Base-by-base conservation (phyloP, 139 green algal species). In the Axilococcus clingmanii region DNA sequence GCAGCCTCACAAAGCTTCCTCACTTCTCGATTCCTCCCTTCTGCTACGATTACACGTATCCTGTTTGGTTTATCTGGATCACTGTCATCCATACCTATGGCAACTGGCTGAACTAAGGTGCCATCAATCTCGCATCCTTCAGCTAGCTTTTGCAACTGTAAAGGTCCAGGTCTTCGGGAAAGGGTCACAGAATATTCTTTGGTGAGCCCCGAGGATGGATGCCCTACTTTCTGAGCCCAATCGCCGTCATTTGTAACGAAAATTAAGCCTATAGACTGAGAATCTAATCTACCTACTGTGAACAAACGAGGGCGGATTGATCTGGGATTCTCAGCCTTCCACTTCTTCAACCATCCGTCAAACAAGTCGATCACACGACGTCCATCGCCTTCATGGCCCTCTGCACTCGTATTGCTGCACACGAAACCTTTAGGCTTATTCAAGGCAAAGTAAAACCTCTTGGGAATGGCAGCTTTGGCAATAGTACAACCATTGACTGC, bases 221-320 rank as follows among this genome's bases (percentile, higher is more conserved):
- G 80, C 45, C 57, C 44, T 4, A 88, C 65, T 25, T 59, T 55
- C 25, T 92, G 65, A 4, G 84, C 81, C 84, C 84, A 94, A 19
- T 71, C 57, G 51, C 91, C 91, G 53, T 98, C 91, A 48, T 97
- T 97, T 5, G 91, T 98, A 19, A 98, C 69, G 12, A 98, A 74
- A 20, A 98, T 70, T 24, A 98, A 79, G 0, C 91, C 91, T 5
- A 76, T 79, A 8, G 84, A 83, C 12, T 74, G 56, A 5, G 90
- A 87, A 53, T 98, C 91, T 40, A 98, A 69, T 4, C 89, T 73
- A 5, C 91, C 91, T 35, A 96, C 91, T 3, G 85, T 93, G 75
- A 95, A 96, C 4, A 98, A 71, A 19, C 91, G 72, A 2, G 90
- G 90, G 0, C 75, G 73, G 9, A 24, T 14, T 15, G 25, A 23